Evolutionary conservation across 495 filamentous ascomycete genomes (phyloP).

Genomic region (Trichocladium uniseriatum): DNA sequence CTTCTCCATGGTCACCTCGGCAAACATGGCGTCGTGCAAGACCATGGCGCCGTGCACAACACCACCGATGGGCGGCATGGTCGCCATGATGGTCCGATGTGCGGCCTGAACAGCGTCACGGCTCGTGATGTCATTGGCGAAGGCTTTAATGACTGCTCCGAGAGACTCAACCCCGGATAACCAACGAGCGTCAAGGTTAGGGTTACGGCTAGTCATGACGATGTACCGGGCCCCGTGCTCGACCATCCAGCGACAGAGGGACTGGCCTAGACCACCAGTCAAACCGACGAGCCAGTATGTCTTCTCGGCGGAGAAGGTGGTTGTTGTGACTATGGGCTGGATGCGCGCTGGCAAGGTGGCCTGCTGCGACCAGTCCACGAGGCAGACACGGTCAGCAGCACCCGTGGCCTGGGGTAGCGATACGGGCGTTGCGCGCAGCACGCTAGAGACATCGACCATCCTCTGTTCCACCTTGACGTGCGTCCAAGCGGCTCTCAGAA

Average conservation of each 20-base stretch:
- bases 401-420: background rate
- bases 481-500: background rate
- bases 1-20: constrained; percentile 26
- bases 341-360: background rate
- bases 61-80: constrained; percentile 37
- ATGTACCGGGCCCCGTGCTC: constrained; percentile 40
- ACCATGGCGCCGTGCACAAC: constrained; percentile 43
- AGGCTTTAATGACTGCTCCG: constrained; percentile 16
- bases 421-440: background rate
- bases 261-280: constrained; percentile 38
- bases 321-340: background rate
- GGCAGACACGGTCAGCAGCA: background rate
- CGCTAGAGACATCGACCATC: background rate
- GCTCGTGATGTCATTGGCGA: constrained; percentile 18
- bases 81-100: constrained; percentile 11
- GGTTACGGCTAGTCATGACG: constrained; percentile 43
- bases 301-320: constrained; percentile 16
- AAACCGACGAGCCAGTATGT: constrained; percentile 47
- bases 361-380: background rate
- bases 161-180: constrained; percentile 22
- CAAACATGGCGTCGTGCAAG: constrained; percentile 32
- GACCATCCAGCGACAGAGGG: constrained; percentile 47
- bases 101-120: constrained; percentile 4
- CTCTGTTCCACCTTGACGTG: background rate
- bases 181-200: constrained; percentile 40